phyloP scores from a whole-genome alignment of 768 basidiomycete genomes.

The Rhizopogon vinicolor region DNA sequence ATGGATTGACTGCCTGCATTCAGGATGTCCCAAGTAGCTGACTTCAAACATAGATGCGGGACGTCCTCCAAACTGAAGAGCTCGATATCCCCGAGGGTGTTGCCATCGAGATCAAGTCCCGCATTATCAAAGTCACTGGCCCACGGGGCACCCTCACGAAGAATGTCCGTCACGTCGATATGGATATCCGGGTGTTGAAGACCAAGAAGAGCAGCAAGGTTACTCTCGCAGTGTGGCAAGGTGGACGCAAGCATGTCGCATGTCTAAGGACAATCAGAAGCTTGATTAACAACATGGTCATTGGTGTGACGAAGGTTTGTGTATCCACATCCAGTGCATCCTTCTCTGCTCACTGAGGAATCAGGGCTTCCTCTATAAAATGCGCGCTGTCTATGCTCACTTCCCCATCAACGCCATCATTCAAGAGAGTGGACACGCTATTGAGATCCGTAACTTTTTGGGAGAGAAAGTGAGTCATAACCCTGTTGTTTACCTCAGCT shows the following conservation, averaged over 20 bases:
- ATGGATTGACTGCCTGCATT: conserved; percentile 34
- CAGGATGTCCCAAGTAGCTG: conserved; percentile 25
- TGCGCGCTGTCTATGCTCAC: conserved; percentile 99
- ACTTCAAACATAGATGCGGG: conserved; percentile 65
- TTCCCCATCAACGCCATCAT: conserved; percentile 99
- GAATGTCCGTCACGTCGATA: conserved; percentile 88
- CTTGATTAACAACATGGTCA: conserved; percentile 96
- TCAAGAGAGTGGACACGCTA: conserved; percentile 59
- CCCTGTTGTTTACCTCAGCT: background rate
- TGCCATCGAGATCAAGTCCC: conserved; percentile 83
- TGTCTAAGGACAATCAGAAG: conserved; percentile 96
- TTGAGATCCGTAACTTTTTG: conserved; percentile 95
- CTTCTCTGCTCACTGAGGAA: conserved; percentile 2
- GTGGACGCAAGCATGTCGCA: conserved; percentile 96
- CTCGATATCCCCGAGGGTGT: conserved; percentile 85
- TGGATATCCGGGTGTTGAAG: conserved; percentile 86
- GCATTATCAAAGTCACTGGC: conserved; percentile 87
- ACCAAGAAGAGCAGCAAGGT: conserved; percentile 65
- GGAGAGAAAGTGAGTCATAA: conserved; percentile 76
- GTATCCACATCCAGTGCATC: background rate
- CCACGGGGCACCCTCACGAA: conserved; percentile 92
- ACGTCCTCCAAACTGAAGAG: conserved; percentile 91
- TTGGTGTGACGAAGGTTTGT: conserved; percentile 87
- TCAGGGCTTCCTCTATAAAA: conserved; percentile 99
- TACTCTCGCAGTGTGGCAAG: conserved; percentile 95